Percentiles rank a stretch among this genome's conserved stretches.
phyloP scores from a whole-genome alignment of 139 green algal species.

The Desmodesmus armatus region DNA sequence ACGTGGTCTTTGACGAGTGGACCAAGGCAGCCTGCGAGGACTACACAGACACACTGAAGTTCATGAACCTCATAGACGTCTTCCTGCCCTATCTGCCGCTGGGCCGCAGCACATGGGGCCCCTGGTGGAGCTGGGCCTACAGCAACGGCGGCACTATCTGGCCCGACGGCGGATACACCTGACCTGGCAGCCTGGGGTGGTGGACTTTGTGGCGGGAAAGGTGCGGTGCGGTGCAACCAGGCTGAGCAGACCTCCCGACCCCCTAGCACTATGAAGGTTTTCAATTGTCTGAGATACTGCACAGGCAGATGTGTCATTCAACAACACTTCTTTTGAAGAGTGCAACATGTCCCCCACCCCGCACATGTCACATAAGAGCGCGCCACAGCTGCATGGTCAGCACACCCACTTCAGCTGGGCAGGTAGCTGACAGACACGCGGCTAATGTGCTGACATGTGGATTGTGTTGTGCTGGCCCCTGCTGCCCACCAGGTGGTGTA shows the following conservation, averaged over 20 bases:
- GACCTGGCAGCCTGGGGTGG: neutral
- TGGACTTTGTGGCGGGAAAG: constrained; percentile 1
- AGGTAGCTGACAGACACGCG: too few species aligned
- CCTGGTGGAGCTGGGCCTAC: constrained; percentile 23
- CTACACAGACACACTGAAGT: constrained; percentile 76
- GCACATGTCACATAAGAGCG: too few species aligned
- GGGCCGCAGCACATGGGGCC: neutral
- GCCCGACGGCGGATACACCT: neutral
- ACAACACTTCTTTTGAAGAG: too few species aligned
- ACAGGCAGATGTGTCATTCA: too few species aligned
- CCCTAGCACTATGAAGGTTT: too few species aligned
- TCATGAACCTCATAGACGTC: constrained; percentile 76
- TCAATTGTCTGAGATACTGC: too few species aligned
- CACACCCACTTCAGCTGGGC: too few species aligned
- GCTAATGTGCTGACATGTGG: too few species aligned
- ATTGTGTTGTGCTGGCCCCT: neutral
- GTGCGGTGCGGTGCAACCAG: neutral
- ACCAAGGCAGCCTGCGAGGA: constrained; percentile 68
- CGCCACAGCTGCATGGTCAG: too few species aligned
- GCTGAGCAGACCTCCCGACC: too few species aligned
- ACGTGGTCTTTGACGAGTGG: constrained; percentile 83
- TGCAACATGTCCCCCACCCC: too few species aligned
- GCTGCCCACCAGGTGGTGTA: constrained; percentile 68
- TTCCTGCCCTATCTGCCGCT: constrained; percentile 88
- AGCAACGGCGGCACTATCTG: neutral